Evolutionary conservation across 139 green algal genomes (phyloP), one percentile per base, ranked within the genome.

Genomic region (Chloropicon primus): DNA sequence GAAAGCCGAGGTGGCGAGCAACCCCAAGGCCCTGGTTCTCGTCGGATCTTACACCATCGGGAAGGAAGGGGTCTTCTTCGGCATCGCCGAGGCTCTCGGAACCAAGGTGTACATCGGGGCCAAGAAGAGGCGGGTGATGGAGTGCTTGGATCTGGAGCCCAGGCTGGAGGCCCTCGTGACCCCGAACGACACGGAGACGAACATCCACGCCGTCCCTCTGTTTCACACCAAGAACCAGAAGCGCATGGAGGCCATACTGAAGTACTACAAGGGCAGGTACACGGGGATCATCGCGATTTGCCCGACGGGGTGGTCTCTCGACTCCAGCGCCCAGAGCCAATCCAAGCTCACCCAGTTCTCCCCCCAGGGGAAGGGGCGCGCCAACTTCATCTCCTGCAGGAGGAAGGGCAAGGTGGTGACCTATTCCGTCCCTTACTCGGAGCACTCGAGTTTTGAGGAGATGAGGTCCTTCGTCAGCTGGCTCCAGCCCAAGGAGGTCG

Each of bases 21-120:
- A 88, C 71, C 83, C 84, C 21, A 85, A 82, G 26, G 92, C 87
- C 1, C 89, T 98, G 72, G 97, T 96, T 71, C 81, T 98, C 23
- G 92, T 97, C 78, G 91, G 92, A 5, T 89, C 84, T 21, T 97
- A 97, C 82, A 91, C 85, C 73, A 94, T 97, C 41, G 93, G 94
- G 77, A 96, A 97, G 84, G 94, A 98, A 86, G 84, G 86, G 0
- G 77, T 96, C 3, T 97, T 96, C 82, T 82, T 96, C 28, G 93
- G 93, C 76, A 88, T 90, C 54, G 93, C 90, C 0, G 77, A 81
- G 22, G 76, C 76, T 41, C 78, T 96, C 28, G 79, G 84, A n/a
- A 77, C 76, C 22, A 92, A 93, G 82, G 85, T 97, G 74, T 94
- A 91, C 79, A 86, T 94, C 22, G 83, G 83, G 23, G 79, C 79